phyloP scores from a whole-genome alignment of 2,329 filamentous ascomycete species.

The Colletotrichum brevisporum region DNA sequence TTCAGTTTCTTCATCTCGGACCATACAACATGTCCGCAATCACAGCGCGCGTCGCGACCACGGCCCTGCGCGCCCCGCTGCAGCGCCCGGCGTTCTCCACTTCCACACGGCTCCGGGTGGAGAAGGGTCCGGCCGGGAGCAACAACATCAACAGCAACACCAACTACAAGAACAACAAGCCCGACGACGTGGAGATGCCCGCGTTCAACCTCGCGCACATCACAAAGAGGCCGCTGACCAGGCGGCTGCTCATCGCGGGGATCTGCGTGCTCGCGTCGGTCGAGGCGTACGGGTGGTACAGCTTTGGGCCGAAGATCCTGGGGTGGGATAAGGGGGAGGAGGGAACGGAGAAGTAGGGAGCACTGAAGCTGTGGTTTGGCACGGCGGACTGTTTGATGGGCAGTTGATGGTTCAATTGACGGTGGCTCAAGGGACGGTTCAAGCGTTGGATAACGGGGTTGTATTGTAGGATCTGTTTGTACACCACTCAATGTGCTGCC shows the following conservation, averaged over 20 bases:
- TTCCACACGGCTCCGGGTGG: not conserved
- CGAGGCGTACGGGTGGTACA: slow-evolving; percentile 43
- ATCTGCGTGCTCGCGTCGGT: slow-evolving; percentile 37
- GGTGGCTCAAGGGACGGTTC: too few relatives aligned
- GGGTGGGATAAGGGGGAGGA: slow-evolving; percentile 31
- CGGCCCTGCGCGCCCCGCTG: slow-evolving; percentile 1
- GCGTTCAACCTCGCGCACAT: slow-evolving; percentile 43
- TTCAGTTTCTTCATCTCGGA: too few relatives aligned
- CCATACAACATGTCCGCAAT: slow-evolving; percentile 13
- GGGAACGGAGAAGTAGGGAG: too few relatives aligned
- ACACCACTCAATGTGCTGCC: not conserved
- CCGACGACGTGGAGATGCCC: slow-evolving; percentile 39
- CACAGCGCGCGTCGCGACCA: slow-evolving; percentile 5
- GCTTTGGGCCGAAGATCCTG: slow-evolving; percentile 44
- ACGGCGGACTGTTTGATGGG: not conserved
- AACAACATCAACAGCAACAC: not conserved
- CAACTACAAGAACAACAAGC: slow-evolving; percentile 18
- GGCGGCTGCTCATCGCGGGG: slow-evolving; percentile 34
- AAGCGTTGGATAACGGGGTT: too few relatives aligned
- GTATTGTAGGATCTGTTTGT: not conserved
- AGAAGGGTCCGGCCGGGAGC: not conserved
- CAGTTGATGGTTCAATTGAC: too few relatives aligned
- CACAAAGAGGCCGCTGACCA: slow-evolving; percentile 42
- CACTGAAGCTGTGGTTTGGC: not conserved
- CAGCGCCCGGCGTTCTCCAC: slow-evolving; percentile 37